Conservation (phyloP, 164 flowering plant species). For the Stephania japonica region DNA sequence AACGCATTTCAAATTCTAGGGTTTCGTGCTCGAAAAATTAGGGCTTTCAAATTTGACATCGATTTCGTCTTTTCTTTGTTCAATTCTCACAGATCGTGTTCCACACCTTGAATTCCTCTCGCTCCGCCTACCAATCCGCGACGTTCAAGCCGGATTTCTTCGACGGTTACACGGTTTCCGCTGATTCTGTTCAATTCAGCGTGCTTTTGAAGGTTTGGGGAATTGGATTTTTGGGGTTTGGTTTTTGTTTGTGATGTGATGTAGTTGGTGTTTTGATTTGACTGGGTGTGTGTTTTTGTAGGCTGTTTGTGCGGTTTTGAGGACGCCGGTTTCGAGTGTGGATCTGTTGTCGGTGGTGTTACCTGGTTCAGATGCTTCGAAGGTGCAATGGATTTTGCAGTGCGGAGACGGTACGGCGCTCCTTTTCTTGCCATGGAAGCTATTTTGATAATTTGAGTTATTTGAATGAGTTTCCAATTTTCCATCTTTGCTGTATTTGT, state of each 20-base stretch:
- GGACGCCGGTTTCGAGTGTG: constrained; percentile 69
- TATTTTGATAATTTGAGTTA: not conserved
- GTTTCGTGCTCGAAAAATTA: too few relatives aligned
- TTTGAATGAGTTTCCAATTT: not conserved
- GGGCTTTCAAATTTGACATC: too few relatives aligned
- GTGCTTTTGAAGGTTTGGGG: constrained; percentile 80
- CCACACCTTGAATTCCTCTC: constrained; percentile 73
- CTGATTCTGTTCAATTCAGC: constrained; percentile 63
- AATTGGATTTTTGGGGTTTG: not conserved
- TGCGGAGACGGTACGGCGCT: constrained; percentile 51
- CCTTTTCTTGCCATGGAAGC: not conserved
- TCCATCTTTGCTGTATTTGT: not conserved
- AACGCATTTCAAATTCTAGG: too few relatives aligned
- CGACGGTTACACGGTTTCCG: constrained; percentile 50
- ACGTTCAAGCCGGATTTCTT: constrained; percentile 70
- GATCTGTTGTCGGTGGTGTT: constrained; percentile 56
- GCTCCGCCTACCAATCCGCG: constrained; percentile 73
- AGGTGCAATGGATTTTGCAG: constrained; percentile 74
- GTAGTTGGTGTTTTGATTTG: constrained; percentile 7
- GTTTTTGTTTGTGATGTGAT: not conserved
- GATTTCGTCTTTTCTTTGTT: not conserved
- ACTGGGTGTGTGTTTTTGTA: constrained; percentile 18
- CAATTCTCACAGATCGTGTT: constrained; percentile 47
- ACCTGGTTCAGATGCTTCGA: constrained; percentile 68
- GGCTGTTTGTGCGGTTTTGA: constrained; percentile 87